Conservation (phyloP, 352 stramenopile genomes). For the Phytophthora fragariaefolia region DNA sequence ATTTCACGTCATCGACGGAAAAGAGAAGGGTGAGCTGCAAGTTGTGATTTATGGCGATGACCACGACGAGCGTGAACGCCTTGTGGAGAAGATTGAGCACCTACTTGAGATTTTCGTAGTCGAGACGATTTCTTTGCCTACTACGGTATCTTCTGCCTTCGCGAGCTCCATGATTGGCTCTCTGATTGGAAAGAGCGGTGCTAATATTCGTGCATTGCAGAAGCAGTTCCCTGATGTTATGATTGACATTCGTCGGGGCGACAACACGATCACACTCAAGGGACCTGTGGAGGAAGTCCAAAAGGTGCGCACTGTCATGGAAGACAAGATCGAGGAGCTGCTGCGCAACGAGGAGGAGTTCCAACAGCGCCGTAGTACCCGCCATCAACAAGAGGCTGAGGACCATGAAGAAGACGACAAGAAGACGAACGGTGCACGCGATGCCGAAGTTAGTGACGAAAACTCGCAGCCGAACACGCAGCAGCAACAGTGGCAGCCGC, state of each 20-base stretch:
- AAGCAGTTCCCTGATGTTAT: slow-evolving; percentile 64
- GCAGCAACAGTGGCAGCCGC: slow-evolving; percentile 12
- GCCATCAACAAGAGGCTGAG: slow-evolving; percentile 45
- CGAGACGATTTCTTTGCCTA: slow-evolving; percentile 56
- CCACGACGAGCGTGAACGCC: slow-evolving; percentile 58
- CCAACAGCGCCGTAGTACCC: slow-evolving; percentile 41
- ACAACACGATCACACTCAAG: slow-evolving; percentile 64
- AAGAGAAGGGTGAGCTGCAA: slow-evolving; percentile 48
- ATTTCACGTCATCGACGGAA: slow-evolving; percentile 57
- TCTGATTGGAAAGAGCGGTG: slow-evolving; percentile 81
- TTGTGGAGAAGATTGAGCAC: slow-evolving; percentile 74
- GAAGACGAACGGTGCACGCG: slow-evolving; percentile 22
- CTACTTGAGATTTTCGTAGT: slow-evolving; percentile 56
- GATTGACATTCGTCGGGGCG: slow-evolving; percentile 66
- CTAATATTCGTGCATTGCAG: slow-evolving; percentile 77
- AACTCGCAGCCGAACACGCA: slow-evolving; percentile 37
- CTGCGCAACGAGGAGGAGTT: slow-evolving; percentile 57
- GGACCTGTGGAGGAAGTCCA: slow-evolving; percentile 55
- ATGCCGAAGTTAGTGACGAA: slow-evolving; percentile 38
- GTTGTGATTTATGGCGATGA: slow-evolving; percentile 67
- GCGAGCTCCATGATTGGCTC: slow-evolving; percentile 65
- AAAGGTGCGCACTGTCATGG: slow-evolving; percentile 66
- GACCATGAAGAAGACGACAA: slow-evolving; percentile 35
- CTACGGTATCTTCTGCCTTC: slow-evolving; percentile 38
- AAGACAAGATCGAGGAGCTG: slow-evolving; percentile 77